Base-by-base conservation (phyloP, 257 asterid species). In the Solanum etuberosum region DNA sequence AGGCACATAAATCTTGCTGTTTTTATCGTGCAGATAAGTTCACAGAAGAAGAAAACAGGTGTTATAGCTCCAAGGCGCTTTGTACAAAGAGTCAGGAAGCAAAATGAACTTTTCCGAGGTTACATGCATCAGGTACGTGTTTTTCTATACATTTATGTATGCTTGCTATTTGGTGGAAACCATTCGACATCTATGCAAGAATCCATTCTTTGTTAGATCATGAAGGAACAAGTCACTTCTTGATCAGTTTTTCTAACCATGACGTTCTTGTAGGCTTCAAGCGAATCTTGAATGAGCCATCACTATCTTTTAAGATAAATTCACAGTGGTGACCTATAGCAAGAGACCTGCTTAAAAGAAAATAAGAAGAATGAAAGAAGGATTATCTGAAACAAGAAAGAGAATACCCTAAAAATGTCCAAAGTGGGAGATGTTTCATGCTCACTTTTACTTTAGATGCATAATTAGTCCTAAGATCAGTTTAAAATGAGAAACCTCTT, bases 11-110 rank as follows among this genome's bases (percentile, higher is more conserved):
- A 21, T 37, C 25, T 73, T 32, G 48, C 16, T 88, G 51, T 68
- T 92, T 43, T 76, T 27, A 57, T 84, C 31, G 63, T 63, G 86
- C 93, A 94, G 98, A 94, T 94, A 89, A 93, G 93, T 87, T 91
- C 94, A 12, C 98, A 95, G 91, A 95, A 94, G 97, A 95, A 95
- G 91, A 94, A 93, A 91, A 95, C 98, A 9, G 98, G 98, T 63
- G 96, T 94, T 23, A 89, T 94, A 74, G 97, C 97, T 88, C 98
- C 98, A 86, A 94, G 92, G 87, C 96, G 96, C 91, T 94, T 94
- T 90, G 97, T 95, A 73, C 94, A 93, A 73, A 93, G 95, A 88
- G 93, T 95, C 80, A 88, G 95, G 87, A 94, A 93, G 88, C 94
- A 93, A 89, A 94, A 95, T 89, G 97, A 95, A 91, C 89, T 87